These are phyloP conservation scores for Arthrinium phaeospermum DNA, from an alignment of 2,329 filamentous ascomycete species.

Conservation along the genomic window DNA sequence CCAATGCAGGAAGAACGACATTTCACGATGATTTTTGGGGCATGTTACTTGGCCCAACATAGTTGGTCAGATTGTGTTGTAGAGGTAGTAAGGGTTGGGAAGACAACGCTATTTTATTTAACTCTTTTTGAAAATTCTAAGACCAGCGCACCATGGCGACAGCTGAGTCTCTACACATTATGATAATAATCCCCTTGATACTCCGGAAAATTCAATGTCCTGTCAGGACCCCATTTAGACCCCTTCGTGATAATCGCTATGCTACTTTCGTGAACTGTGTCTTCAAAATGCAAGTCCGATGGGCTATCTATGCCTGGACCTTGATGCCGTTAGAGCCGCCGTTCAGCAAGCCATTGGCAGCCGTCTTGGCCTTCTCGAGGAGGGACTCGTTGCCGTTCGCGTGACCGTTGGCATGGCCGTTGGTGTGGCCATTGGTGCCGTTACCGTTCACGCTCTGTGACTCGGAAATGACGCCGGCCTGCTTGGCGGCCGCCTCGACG, in stretches of 20 bases:
- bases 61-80: too few species aligned
- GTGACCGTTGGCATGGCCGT: slow-evolving; percentile 1
- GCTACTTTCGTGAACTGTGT: background rate
- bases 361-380: slow-evolving; percentile 24
- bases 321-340: slow-evolving; percentile 29
- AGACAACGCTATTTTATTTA: too few species aligned
- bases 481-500: slow-evolving; percentile 27
- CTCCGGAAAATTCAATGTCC: background rate
- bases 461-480: slow-evolving; percentile 26
- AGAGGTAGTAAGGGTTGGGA: too few species aligned
- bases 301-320: slow-evolving; percentile 31
- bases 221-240: background rate
- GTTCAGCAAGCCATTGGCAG: slow-evolving; percentile 24
- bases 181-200: background rate
- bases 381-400: slow-evolving; percentile 21
- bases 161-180: background rate
- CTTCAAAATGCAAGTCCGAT: too few species aligned
- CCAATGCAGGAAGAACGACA: too few species aligned
- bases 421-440: background rate
- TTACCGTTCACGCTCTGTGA: slow-evolving; percentile 1
- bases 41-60: too few species aligned
- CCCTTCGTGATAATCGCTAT: background rate
- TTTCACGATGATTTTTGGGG: too few species aligned
- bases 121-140: background rate
- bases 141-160: too few species aligned